phyloP scores from a whole-genome alignment of 805 yeast genomes.

The Brettanomyces naardenensis region DNA sequence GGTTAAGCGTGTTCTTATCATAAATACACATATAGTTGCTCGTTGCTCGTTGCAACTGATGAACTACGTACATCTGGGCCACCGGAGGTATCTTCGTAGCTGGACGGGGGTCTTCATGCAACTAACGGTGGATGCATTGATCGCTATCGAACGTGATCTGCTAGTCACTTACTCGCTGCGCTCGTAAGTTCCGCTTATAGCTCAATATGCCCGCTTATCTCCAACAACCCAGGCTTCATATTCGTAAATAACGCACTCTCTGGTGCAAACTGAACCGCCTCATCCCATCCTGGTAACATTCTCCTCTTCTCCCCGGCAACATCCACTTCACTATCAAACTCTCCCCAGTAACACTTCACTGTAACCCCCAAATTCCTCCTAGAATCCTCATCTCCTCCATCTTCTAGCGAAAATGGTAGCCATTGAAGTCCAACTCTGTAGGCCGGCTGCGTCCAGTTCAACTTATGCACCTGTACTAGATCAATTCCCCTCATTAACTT shows the following conservation, averaged over 20 bases:
- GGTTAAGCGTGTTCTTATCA: too few species aligned
- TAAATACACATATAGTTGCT: too few species aligned
- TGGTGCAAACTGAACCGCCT: slow-evolving; percentile 62
- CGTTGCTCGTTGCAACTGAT: too few species aligned
- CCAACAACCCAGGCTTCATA: slow-evolving; percentile 58
- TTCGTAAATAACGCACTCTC: slow-evolving; percentile 58
- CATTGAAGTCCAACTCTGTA: slow-evolving; percentile 67
- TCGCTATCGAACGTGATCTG: too few species aligned
- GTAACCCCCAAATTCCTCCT: slow-evolving; percentile 38
- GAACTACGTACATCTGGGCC: too few species aligned
- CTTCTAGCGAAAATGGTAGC: slow-evolving; percentile 56
- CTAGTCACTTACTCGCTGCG: too few species aligned
- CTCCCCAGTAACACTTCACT: slow-evolving; percentile 74
- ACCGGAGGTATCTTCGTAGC: too few species aligned
- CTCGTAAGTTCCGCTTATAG: too few species aligned
- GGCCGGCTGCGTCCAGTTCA: slow-evolving; percentile 43
- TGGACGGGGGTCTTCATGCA: too few species aligned
- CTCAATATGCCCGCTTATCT: slow-evolving; percentile 29
- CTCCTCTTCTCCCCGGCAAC: slow-evolving; percentile 29
- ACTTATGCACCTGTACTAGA: slow-evolving; percentile 54
- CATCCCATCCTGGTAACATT: slow-evolving; percentile 65
- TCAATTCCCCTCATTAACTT: slow-evolving; percentile 59
- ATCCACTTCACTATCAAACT: slow-evolving; percentile 40
- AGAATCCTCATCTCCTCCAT: slow-evolving; percentile 25
- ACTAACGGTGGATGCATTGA: too few species aligned